Evolutionary conservation across 2,329 filamentous ascomycete species (phyloP), one percentile per base, ranked within the genome.

Genomic region (Dothideomycetidae sp.): DNA sequence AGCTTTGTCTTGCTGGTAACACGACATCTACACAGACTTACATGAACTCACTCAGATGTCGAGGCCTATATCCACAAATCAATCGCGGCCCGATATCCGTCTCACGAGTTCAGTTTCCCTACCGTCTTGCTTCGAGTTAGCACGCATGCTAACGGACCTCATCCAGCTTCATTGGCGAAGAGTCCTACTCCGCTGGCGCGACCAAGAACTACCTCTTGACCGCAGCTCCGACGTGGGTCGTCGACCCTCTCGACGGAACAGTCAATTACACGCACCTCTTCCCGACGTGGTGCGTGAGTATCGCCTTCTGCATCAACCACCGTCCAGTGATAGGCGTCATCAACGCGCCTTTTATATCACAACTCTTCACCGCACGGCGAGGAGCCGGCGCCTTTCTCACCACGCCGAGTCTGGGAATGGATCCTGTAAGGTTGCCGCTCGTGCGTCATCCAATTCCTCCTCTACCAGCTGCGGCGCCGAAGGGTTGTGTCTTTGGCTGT

Each of bases 191-290:
- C 30, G 73, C 75, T 49, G 74, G 77, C 26, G 53, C 70, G 16
- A 75, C 77, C 0, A 72, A 75, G 48, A 64, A 74, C 31, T 85
- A 84, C 50, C 67, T 84, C 4, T 74, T 85, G 43, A 62, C 60
- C 31, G 53, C 68, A 29, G 58, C 59, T 1, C 79, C 79, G 30
- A 83, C 80, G 19, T 85, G 80, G 81, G 73, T 76, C 49, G 68
- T 85, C 29, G 81, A 86, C 55, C 80, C 81, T 7, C 66, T 85
- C 17, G 80, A 85, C 50, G 79, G 78, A 62, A 85, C 81, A 3
- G 78, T 85, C 42, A 85, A 85, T 62, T 85, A 80, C 59, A 81
- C 79, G 18, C 81, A 85, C 54, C 67, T 82, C 4, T 83, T 82
- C 51, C 78, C 78, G 41, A 82, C 83, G 75, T 84, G 81, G 59